Base-by-base conservation (phyloP, 2,329 filamentous ascomycete species). In the Aspergillus neotritici region DNA sequence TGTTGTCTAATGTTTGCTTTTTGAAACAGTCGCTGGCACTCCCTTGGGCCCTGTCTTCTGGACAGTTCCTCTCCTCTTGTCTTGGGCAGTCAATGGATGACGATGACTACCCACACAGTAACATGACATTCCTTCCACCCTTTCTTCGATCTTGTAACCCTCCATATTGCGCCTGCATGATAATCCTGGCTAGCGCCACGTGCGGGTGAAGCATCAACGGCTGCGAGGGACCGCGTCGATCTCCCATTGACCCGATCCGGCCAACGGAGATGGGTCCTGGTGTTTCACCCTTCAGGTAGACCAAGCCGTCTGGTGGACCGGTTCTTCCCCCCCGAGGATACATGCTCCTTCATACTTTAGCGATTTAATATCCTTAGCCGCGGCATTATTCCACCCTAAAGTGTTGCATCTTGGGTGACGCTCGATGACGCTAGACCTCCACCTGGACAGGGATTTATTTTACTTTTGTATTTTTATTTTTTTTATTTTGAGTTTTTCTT, bases 171-270 rank as follows among this genome's bases (percentile, higher is more conserved):
- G 50, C 41, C 54, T 64, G 61, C 61, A 64, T 63, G 58, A 58
- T 55, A 58, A 63, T 63, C 60, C 58, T 52, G 55, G 61, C 54
- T 64, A 64, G 59, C 60, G 59, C 62, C 62, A 65, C 62, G 60
- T 64, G 62, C 56, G 53, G 51, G 49, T 56, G 53, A 63, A 65
- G 56, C 56, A 58, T 60, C 57, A 62, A 63, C 62, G 61, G 60
- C 57, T 63, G 58, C 52, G 57, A 63, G 61, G 56, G 57, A 65
- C 57, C 55, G 53, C 46, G 62, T 60, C 60, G 61, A 64, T 64
- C 62, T 61, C 57, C 58, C 60, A 61, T 53, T 50, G 54, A 57
- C 48, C 55, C 52, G 56, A 60, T 63, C 51, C 48, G 46, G 47
- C 51, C 50, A 46, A 48, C 47, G 44, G 48, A 41, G 44, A 51